Evolutionary conservation across 805 yeast species (phyloP).

Genomic region (Jamesozyma lodderae): DNA sequence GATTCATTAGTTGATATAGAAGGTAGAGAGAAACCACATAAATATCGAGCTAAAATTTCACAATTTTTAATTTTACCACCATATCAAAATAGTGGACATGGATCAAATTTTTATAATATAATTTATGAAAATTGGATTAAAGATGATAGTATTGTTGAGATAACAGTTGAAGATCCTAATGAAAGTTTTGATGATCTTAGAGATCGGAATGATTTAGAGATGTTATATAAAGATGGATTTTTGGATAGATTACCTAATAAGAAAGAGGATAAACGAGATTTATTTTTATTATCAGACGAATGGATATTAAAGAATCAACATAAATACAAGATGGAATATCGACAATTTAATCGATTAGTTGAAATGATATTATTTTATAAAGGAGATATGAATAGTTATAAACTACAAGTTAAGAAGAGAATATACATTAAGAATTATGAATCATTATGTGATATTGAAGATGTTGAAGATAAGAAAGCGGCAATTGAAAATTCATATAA

Average conservation of each 20-base stretch:
- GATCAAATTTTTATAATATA: constrained; percentile 52
- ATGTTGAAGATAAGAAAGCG: constrained; percentile 52
- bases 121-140: constrained; percentile 48
- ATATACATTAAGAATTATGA: constrained; percentile 73
- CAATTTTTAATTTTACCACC: constrained; percentile 84
- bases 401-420: constrained; percentile 64
- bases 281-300: constrained; percentile 16
- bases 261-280: constrained; percentile 19
- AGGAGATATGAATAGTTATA: constrained; percentile 33
- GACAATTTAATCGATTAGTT: constrained; percentile 68
- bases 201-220: constrained; percentile 65
- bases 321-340: constrained; percentile 52
- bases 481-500: constrained; percentile 70
- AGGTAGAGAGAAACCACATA: constrained; percentile 8
- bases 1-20: constrained; percentile 12
- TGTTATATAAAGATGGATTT: constrained; percentile 33
- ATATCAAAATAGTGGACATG: constrained; percentile 66
- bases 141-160: constrained; percentile 49
- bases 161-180: constrained; percentile 91
- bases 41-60: constrained; percentile 63
- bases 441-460: constrained; percentile 57
- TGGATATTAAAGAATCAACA: constrained; percentile 37
- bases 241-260: constrained; percentile 24
- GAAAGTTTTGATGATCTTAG: constrained; percentile 87
- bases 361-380: constrained; percentile 57